A percentile compares a stretch with the other conserved stretches of the same genome.
These are phyloP conservation scores for Eucalyptus microcorys DNA, from an alignment of 345 rosid genomes.

Conservation along the genomic window DNA sequence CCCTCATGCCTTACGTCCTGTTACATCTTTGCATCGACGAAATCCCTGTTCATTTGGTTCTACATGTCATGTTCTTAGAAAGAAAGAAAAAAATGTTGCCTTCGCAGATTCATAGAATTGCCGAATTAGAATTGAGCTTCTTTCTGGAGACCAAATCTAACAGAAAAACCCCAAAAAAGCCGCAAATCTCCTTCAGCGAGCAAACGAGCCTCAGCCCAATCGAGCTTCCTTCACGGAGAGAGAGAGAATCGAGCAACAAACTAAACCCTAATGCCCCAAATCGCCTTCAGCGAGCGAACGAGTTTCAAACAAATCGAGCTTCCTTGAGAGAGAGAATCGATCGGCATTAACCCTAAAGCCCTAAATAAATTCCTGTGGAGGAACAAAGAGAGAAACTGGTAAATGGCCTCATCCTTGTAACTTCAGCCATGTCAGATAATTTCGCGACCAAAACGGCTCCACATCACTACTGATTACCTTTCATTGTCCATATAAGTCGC, in stretches of 20 bases:
- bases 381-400: not conserved
- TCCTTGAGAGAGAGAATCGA: not conserved
- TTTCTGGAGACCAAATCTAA: not conserved
- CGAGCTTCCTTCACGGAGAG: not conserved
- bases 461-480: not conserved
- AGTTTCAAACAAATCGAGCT: not conserved
- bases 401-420: not conserved
- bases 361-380: not conserved
- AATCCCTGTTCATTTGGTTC: not conserved
- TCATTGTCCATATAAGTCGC: fast-evolving
- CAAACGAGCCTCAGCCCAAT: not conserved
- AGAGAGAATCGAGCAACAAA: not conserved
- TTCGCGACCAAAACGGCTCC: fast-evolving
- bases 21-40: not conserved
- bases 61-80: not conserved
- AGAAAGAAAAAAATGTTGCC: fast-evolving
- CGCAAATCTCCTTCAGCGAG: not conserved
- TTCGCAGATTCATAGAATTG: not conserved
- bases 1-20: not conserved
- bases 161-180: not conserved
- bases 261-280: not conserved
- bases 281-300: fast-evolving
- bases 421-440: not conserved
- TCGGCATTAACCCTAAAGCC: not conserved
- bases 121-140: not conserved